A percentile compares a stretch with the other conserved stretches of the same genome.
Evolutionary conservation across 2,329 filamentous ascomycete genomes (phyloP).

Genomic region (Aspergillus sp.): DNA sequence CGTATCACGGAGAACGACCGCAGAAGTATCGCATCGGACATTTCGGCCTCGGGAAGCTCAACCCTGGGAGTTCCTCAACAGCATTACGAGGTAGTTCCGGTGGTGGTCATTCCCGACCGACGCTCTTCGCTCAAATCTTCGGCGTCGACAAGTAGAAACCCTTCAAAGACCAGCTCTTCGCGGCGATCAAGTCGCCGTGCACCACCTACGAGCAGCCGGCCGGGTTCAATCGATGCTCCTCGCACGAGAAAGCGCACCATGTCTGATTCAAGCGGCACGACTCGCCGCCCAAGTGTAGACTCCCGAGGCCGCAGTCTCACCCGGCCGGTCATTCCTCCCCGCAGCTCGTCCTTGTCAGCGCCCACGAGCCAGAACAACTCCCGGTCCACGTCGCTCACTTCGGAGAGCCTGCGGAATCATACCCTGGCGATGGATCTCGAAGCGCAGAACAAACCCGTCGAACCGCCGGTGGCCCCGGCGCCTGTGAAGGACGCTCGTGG

Average conservation of each 20-base stretch:
- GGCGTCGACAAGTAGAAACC: slow-evolving; percentile 34
- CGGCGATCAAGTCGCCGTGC: slow-evolving; percentile 38
- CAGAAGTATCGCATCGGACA: slow-evolving; percentile 43
- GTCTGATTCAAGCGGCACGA: slow-evolving; percentile 39
- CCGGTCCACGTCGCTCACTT: slow-evolving; percentile 46
- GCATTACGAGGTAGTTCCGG: slow-evolving; percentile 44
- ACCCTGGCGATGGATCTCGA: slow-evolving; percentile 29
- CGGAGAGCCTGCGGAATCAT: slow-evolving; percentile 40
- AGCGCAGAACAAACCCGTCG: slow-evolving; percentile 18
- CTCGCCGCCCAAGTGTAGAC: slow-evolving; percentile 24
- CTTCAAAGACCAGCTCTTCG: slow-evolving; percentile 43
- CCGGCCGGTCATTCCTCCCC: slow-evolving; percentile 38
- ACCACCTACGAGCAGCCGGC: slow-evolving; percentile 34
- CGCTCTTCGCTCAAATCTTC: slow-evolving; percentile 45
- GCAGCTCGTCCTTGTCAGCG: slow-evolving; percentile 48
- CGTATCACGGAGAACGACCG: slow-evolving; percentile 50
- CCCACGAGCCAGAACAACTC: slow-evolving; percentile 47
- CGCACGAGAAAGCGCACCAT: slow-evolving; percentile 37
- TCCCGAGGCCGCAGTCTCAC: slow-evolving; percentile 28
- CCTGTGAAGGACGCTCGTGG: slow-evolving; percentile 22
- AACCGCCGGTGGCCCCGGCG: slow-evolving; percentile 22
- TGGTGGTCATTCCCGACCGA: slow-evolving; percentile 50
- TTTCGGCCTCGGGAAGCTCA: slow-evolving; percentile 36
- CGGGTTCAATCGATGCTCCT: slow-evolving; percentile 33
- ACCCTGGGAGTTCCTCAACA: slow-evolving; percentile 29